Evolutionary conservation across 2,329 filamentous ascomycete species (phyloP).

Genomic region (Hypoxylon sp.): DNA sequence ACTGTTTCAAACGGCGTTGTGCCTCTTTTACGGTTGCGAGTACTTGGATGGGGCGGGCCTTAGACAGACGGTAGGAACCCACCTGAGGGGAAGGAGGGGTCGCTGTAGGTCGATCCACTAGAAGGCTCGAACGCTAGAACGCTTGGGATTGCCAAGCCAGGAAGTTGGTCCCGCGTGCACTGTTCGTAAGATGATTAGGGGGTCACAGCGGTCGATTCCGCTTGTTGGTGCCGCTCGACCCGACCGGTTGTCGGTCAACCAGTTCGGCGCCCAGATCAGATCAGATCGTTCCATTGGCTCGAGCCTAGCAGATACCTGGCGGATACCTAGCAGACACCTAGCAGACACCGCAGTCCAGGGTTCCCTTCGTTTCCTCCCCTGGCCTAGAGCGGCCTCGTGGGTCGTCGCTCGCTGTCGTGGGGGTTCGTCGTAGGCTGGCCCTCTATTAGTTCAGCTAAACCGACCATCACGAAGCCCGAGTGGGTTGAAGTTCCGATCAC

Average conservation of each 20-base stretch:
- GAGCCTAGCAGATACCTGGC: conserved; percentile 11
- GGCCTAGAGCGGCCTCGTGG: conserved; percentile 37
- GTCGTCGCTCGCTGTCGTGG: conserved; percentile 32
- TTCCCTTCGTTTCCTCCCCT: conserved; percentile 24
- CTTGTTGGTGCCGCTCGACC: conserved; percentile 28
- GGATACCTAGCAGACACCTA: not conserved
- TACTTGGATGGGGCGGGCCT: not conserved
- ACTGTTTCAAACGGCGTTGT: conserved; percentile 30
- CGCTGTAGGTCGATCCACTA: conserved; percentile 37
- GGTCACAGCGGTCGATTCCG: conserved; percentile 34
- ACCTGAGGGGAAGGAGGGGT: conserved; percentile 40
- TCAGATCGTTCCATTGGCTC: conserved; percentile 40
- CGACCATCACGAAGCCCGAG: conserved; percentile 22
- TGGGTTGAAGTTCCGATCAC: conserved; percentile 21
- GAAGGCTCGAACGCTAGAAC: conserved; percentile 37
- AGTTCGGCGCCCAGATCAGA: conserved; percentile 41
- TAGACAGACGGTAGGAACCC: conserved; percentile 14
- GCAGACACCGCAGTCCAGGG: conserved; percentile 11
- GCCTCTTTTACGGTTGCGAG: conserved; percentile 17
- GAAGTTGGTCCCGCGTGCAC: conserved; percentile 39
- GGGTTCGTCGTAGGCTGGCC: conserved; percentile 30
- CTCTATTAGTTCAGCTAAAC: conserved; percentile 19
- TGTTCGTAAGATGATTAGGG: conserved; percentile 25
- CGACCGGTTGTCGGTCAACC: conserved; percentile 37
- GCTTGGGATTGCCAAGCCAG: conserved; percentile 40